Conservation (phyloP, 768 basidiomycete species). For the Lentinula boryana region DNA sequence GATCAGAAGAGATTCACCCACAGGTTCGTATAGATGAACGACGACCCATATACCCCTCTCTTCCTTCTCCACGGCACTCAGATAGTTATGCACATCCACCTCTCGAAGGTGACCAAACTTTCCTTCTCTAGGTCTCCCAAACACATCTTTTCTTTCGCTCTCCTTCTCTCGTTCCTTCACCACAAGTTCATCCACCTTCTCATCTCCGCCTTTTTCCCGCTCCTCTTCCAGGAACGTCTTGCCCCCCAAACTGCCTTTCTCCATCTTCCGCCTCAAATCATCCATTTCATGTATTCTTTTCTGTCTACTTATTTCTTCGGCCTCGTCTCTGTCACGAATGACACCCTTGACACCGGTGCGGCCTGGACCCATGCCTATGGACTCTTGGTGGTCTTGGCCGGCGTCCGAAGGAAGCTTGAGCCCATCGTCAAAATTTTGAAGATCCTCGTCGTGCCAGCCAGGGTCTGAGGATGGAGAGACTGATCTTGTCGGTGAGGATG, state of each 20-base stretch:
- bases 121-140: constrained; percentile 45
- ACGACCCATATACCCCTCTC: constrained; percentile 70
- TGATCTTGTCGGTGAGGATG: constrained; percentile 62
- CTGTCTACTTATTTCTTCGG: constrained; percentile 46
- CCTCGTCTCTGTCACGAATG: constrained; percentile 75
- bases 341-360: constrained; percentile 88
- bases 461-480: constrained; percentile 39
- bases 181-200: constrained; percentile 41
- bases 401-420: background rate
- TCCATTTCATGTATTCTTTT: constrained; percentile 47
- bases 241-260: constrained; percentile 57
- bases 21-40: constrained; percentile 80
- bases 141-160: constrained; percentile 30
- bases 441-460: constrained; percentile 51
- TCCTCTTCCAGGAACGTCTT: constrained; percentile 79
- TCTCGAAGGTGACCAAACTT: constrained; percentile 77
- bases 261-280: constrained; percentile 51
- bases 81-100: constrained; percentile 67
- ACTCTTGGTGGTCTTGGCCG: constrained; percentile 31
- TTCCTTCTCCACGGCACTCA: constrained; percentile 71
- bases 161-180: constrained; percentile 33
- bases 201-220: constrained; percentile 41
- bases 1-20: constrained; percentile 28
- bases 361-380: constrained; percentile 82
- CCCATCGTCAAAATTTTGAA: constrained; percentile 28